phyloP scores from a whole-genome alignment of 1,284 basidiomycete genomes.

The Austropuccinia psidii region DNA sequence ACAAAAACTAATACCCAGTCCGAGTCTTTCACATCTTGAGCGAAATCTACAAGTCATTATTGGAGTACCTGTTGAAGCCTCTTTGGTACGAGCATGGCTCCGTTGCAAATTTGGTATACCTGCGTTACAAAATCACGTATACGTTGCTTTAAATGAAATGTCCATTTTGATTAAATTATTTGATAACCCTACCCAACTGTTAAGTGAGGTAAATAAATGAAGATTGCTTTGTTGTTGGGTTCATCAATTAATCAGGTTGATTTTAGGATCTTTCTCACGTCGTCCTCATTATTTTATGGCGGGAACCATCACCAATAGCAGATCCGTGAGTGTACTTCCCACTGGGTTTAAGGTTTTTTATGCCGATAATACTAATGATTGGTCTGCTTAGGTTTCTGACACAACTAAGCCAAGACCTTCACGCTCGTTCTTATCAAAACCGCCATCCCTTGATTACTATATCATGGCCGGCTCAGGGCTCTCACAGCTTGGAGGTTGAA shows the following conservation, averaged over 20 bases:
- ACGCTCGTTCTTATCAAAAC: background rate
- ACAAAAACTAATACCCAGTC: background rate
- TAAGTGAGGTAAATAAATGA: background rate
- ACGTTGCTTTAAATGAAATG: slow-evolving; percentile 5
- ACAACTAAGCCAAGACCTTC: background rate
- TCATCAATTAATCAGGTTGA: background rate
- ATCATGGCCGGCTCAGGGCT: slow-evolving; percentile 10
- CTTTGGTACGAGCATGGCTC: slow-evolving; percentile 5
- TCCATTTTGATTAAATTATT: slow-evolving; percentile 4
- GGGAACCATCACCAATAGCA: background rate
- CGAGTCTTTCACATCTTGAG: background rate
- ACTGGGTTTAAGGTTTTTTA: background rate
- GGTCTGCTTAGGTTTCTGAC: background rate
- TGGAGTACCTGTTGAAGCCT: background rate
- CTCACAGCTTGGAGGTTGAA: background rate
- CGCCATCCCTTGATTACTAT: slow-evolving; percentile 6
- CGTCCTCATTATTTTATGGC: slow-evolving; percentile 12
- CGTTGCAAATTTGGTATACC: slow-evolving; percentile 32
- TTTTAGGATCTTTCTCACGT: background rate
- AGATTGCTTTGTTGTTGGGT: background rate
- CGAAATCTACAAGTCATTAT: slow-evolving; percentile 7
- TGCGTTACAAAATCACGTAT: background rate
- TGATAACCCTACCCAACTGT: background rate
- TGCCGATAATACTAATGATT: background rate
- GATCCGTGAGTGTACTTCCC: background rate